Conservation (phyloP, 192 early-diverging fungal species). For the Geosiphon pyriformis region DNA sequence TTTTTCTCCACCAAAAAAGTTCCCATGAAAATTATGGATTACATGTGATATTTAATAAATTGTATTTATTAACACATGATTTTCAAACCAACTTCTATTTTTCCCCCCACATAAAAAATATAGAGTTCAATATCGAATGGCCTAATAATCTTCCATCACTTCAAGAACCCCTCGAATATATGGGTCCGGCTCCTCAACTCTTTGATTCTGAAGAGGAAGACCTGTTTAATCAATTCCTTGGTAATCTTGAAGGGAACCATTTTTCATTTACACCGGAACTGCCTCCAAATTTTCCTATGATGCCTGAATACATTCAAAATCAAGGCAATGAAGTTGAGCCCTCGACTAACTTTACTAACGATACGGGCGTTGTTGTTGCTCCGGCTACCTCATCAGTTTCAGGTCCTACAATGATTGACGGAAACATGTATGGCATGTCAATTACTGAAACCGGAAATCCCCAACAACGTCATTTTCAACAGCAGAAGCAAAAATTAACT, state of each 20-base stretch:
- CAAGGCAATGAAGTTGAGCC: too few species aligned
- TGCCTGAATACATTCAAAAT: too few species aligned
- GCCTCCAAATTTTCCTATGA: conserved; percentile 9
- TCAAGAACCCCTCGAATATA: too few species aligned
- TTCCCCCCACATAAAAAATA: too few species aligned
- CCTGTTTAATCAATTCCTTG: conserved; percentile 6
- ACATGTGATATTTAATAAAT: too few species aligned
- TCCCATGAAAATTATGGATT: too few species aligned
- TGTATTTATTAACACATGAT: too few species aligned
- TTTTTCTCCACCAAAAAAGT: too few species aligned
- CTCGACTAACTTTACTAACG: neutral
- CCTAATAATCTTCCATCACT: too few species aligned
- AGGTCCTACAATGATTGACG: too few species aligned
- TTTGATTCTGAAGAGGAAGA: conserved; percentile 1
- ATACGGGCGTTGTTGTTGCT: neutral
- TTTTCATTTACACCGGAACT: conserved; percentile 16
- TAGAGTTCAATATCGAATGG: too few species aligned
- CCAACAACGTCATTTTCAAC: neutral
- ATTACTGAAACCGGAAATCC: neutral
- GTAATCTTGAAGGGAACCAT: conserved; percentile 13
- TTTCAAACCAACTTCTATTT: too few species aligned
- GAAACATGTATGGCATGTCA: neutral
- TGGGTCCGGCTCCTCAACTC: neutral
- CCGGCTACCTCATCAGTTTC: neutral
- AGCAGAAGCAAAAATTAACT: neutral